phyloP scores from a whole-genome alignment of 2,329 filamentous ascomycete genomes.

The Fusarium fracticaudum region DNA sequence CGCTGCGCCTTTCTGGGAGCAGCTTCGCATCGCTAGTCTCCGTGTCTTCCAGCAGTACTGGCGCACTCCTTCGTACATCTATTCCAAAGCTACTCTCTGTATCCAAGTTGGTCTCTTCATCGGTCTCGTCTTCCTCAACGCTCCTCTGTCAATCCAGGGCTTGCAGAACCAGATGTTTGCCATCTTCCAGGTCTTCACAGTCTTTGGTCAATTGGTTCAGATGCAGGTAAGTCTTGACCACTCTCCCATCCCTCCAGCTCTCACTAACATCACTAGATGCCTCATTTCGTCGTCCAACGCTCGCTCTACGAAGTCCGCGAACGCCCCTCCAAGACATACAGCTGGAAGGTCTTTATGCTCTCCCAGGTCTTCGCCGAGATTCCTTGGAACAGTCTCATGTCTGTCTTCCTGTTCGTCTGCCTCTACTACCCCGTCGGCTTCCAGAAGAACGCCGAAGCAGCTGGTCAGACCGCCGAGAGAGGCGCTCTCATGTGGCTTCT shows the following conservation, averaged over 20 bases:
- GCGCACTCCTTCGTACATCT: slow-evolving; percentile 89
- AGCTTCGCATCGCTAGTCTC: slow-evolving; percentile 72
- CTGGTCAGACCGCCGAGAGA: slow-evolving; percentile 54
- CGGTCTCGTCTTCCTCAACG: slow-evolving; percentile 81
- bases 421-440: slow-evolving; percentile 90
- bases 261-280: slow-evolving; percentile 70
- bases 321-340: slow-evolving; percentile 83
- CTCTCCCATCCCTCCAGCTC: rapidly evolving
- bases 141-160: slow-evolving; percentile 76
- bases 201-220: slow-evolving; percentile 82
- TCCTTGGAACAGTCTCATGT: slow-evolving; percentile 83
- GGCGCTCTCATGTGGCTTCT: slow-evolving; percentile 75
- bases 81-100: slow-evolving; percentile 80
- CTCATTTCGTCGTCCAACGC: slow-evolving; percentile 83
- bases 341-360: slow-evolving; percentile 86
- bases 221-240: slow-evolving; percentile 4
- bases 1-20: slow-evolving; percentile 75
- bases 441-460: slow-evolving; percentile 68
- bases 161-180: slow-evolving; percentile 90
- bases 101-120: slow-evolving; percentile 75
- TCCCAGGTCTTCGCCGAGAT: slow-evolving; percentile 85
- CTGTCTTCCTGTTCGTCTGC: slow-evolving; percentile 77
- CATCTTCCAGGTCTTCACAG: slow-evolving; percentile 83
- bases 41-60: slow-evolving; percentile 93
- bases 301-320: slow-evolving; percentile 87